Conservation (phyloP, 2,329 filamentous ascomycete genomes). For the Ascochyta koolunga region DNA sequence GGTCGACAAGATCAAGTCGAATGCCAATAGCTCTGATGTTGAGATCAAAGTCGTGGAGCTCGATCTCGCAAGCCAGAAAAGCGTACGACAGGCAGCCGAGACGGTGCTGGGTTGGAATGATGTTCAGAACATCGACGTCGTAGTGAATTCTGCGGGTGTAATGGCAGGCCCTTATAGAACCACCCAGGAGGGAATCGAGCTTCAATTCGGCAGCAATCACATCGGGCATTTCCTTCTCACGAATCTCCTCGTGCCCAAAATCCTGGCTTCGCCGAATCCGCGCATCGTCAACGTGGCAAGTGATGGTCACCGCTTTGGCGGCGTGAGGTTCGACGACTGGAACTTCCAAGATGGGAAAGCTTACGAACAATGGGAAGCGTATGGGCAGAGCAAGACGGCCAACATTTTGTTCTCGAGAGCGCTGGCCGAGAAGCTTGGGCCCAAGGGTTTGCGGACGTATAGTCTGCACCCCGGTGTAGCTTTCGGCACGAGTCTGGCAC, state of each 20-base stretch:
- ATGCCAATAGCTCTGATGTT: constrained; percentile 41
- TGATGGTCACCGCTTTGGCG: constrained; percentile 47
- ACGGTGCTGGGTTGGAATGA: constrained; percentile 37
- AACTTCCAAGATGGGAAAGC: constrained; percentile 51
- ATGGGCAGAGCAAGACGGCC: constrained; percentile 60
- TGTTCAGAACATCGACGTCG: constrained; percentile 47
- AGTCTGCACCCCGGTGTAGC: constrained; percentile 40
- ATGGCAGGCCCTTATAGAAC: constrained; percentile 41
- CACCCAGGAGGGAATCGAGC: constrained; percentile 46
- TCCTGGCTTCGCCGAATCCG: constrained; percentile 41
- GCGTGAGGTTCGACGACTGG: constrained; percentile 53
- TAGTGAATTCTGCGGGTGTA: constrained; percentile 51
- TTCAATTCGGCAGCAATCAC: constrained; percentile 57
- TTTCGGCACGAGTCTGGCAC: constrained; percentile 31
- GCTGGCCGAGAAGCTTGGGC: constrained; percentile 30
- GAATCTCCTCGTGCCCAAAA: constrained; percentile 53
- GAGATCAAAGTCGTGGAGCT: constrained; percentile 39
- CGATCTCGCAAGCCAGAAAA: constrained; percentile 47
- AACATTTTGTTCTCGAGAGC: constrained; percentile 49
- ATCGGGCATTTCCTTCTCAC: constrained; percentile 57
- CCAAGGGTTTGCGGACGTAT: constrained; percentile 31
- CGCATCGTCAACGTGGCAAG: constrained; percentile 54
- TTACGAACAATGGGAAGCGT: constrained; percentile 53
- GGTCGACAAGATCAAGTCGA: constrained; percentile 41
- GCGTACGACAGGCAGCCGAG: constrained; percentile 44